Base-by-base conservation (phyloP, 495 filamentous ascomycete species). In the Aspergillus sclerotiicarbonarius region DNA sequence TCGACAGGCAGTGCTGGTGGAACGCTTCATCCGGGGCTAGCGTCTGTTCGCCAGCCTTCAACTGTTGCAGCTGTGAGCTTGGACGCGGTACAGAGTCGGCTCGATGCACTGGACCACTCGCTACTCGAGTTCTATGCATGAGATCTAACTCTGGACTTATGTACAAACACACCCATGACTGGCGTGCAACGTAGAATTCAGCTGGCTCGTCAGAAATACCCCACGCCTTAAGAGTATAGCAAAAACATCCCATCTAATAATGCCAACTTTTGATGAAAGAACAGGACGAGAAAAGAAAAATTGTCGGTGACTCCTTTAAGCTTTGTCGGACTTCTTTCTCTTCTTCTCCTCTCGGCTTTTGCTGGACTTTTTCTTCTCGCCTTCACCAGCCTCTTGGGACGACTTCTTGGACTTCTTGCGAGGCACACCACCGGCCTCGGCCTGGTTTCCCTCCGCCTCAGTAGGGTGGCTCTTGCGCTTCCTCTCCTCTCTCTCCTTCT, bases 331-430 rank as follows among this genome's bases (percentile, higher is more conserved):
- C 62, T 74, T 79, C 66, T 74, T 77, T 50, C 68, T 67, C 71
- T 77, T 77, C 63, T 76, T 76, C 53, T 73, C 72, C 21, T 77
- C 73, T 46, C 66, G 66, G 33, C 70, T 66, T 62, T 73, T 77
- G 59, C 69, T 63, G 4, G 72, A 75, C 60, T 76, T 76, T 61
- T 77, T 76, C 6, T 65, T 60, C 59, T 41, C 39, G 9, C 53
- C 69, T 37, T 65, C 58, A 21, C 52, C 61, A 13, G 49, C 58
- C 32, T 66, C 60, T 51, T 66, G 61, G 50, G 54, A 58, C 13
- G 71, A 63, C 63, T 75, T 76, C 66, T 76, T 77, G 15, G 75
- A 76, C 63, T 77, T 78, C 70, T 79, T 79, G 37, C 73, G 67
- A 6, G 75, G 72, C 21, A 61, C 21, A 18, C 43, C 65, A 18